phyloP scores from a whole-genome alignment of 306 rosid genomes.

The Trifolium repens region DNA sequence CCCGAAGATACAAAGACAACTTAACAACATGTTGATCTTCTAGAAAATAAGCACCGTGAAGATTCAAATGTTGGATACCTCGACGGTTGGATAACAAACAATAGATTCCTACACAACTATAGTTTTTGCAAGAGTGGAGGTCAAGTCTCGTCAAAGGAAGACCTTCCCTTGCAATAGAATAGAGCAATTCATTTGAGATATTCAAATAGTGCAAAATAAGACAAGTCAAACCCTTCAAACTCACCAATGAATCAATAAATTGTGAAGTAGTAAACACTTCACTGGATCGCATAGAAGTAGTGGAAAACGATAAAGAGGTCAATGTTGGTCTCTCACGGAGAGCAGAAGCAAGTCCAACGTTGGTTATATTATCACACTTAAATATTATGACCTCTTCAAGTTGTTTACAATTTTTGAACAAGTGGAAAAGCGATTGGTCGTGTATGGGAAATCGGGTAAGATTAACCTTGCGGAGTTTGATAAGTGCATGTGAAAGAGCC shows the following conservation, averaged over 20 bases:
- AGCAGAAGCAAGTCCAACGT: not conserved
- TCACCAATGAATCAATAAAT: not conserved
- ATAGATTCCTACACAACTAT: not conserved
- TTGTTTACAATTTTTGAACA: not conserved
- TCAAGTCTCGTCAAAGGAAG: not conserved
- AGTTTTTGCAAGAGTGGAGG: fast-evolving
- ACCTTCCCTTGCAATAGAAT: not conserved
- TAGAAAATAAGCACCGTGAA: too few relatives aligned
- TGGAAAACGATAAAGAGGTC: not conserved
- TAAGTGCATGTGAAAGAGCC: not conserved
- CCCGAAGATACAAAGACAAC: too few relatives aligned
- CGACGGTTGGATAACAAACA: not conserved
- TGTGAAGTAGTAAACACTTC: not conserved
- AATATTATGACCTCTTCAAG: not conserved
- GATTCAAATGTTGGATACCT: not conserved
- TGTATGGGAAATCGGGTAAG: not conserved
- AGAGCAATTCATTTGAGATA: not conserved
- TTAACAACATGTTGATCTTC: not conserved
- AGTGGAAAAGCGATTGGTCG: not conserved
- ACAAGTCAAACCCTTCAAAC: not conserved
- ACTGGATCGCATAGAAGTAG: too few relatives aligned
- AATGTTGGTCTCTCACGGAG: not conserved
- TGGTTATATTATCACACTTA: too few relatives aligned
- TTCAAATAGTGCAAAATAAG: not conserved
- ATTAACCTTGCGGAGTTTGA: not conserved